A percentile compares a stretch with the other conserved stretches of the same genome.
Evolutionary conservation across 805 yeast species (phyloP).

Genomic region (Wickerhamiella lipophila): DNA sequence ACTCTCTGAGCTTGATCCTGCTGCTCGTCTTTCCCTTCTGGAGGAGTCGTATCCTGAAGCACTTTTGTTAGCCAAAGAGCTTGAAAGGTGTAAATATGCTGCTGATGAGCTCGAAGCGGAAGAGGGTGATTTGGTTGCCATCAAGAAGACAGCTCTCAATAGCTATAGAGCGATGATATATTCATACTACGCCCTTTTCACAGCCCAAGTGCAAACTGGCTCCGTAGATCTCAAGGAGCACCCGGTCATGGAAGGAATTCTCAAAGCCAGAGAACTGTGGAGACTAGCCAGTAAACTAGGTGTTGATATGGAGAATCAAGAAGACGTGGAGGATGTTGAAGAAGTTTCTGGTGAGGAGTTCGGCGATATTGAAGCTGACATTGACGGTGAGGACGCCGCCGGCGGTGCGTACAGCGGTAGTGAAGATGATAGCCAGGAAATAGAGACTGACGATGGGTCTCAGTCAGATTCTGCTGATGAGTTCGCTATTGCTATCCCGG

Average conservation of each 20-base stretch:
- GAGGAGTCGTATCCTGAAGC: constrained; percentile 70
- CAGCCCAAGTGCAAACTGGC: constrained; percentile 41
- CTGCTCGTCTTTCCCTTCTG: constrained; percentile 43
- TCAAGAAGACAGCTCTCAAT: constrained; percentile 58
- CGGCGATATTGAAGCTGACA: constrained; percentile 13
- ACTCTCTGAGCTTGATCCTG: constrained; percentile 37
- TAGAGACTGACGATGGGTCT: constrained; percentile 24
- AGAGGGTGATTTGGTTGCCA: constrained; percentile 17
- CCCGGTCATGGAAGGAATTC: constrained; percentile 76
- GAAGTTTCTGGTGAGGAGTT: constrained; percentile 11
- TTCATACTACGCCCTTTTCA: constrained; percentile 65
- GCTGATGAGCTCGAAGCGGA: constrained; percentile 17
- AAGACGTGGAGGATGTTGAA: constrained; percentile 10
- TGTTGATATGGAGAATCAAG: constrained; percentile 10
- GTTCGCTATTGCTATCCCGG: constrained; percentile 16
- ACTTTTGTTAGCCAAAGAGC: constrained; percentile 59
- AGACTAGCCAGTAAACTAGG: constrained; percentile 54
- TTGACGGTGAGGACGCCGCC: constrained; percentile 9
- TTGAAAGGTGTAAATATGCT: constrained; percentile 30
- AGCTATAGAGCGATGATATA: constrained; percentile 69
- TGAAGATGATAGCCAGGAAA: constrained; percentile 16
- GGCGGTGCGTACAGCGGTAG: constrained; percentile 4
- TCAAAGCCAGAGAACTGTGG: constrained; percentile 79
- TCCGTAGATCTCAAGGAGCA: constrained; percentile 66
- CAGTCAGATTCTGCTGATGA: constrained; percentile 20